Conservation (phyloP, 129 eudicot species). For the Helianthus tuberosus region DNA sequence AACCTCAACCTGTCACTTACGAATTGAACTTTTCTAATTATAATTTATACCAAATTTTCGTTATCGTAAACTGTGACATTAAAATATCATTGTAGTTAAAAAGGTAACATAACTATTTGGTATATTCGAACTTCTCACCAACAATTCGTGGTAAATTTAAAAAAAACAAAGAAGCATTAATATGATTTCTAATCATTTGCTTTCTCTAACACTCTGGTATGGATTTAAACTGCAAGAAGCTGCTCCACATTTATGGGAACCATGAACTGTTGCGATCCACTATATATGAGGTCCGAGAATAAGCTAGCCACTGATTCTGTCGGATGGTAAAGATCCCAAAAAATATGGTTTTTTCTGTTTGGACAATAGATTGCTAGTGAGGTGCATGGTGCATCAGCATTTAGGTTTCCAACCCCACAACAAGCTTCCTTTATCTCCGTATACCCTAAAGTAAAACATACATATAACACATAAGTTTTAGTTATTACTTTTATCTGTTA, state of each 20-base stretch:
- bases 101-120: no score
- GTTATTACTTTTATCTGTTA: neutral
- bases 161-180: no score
- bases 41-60: no score
- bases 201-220: neutral
- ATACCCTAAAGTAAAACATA: slow-evolving; percentile 50
- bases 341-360: slow-evolving; percentile 56
- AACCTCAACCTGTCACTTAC: no score
- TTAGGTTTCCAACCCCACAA: slow-evolving; percentile 70
- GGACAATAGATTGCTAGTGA: slow-evolving; percentile 57
- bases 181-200: neutral
- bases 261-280: slow-evolving; percentile 41
- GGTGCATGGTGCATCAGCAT: slow-evolving; percentile 59
- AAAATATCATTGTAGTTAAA: no score
- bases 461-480: neutral
- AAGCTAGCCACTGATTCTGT: slow-evolving; percentile 56
- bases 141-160: no score
- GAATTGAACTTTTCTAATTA: no score
- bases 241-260: slow-evolving; percentile 60
- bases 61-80: no score
- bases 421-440: slow-evolving; percentile 78
- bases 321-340: slow-evolving; percentile 89
- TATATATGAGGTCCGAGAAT: slow-evolving; percentile 40
- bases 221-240: slow-evolving; percentile 43
- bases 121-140: no score